phyloP scores from a whole-genome alignment of 2,329 filamentous ascomycete genomes.

The Aquanectria penicillioides region DNA sequence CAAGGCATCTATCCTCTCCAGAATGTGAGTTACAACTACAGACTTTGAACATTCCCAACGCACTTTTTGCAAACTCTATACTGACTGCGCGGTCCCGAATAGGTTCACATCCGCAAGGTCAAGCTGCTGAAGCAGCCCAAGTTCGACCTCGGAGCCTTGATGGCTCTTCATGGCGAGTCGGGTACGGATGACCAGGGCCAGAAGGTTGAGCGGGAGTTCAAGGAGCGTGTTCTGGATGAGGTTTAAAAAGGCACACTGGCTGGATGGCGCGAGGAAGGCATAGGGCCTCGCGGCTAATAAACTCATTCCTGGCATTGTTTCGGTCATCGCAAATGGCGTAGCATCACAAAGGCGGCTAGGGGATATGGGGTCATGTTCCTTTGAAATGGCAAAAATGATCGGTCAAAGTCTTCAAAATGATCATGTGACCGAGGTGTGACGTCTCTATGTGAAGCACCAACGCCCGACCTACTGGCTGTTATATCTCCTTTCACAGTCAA shows the following conservation, averaged over 20 bases:
- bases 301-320: conserved; percentile 53
- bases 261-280: conserved; percentile 45
- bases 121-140: conserved; percentile 99
- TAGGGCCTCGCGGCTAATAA: conserved; percentile 46
- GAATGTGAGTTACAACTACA: conserved; percentile 74
- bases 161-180: conserved; percentile 97
- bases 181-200: conserved; percentile 95
- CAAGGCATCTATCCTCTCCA: conserved; percentile 99
- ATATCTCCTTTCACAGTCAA: no score
- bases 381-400: conserved; percentile 49
- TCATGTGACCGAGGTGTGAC: conserved; percentile 23
- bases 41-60: neutral
- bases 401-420: conserved; percentile 39
- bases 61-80: neutral
- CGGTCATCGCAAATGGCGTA: conserved; percentile 57
- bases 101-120: conserved; percentile 99
- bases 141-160: conserved; percentile 96
- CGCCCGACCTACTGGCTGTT: no score
- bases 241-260: conserved; percentile 75
- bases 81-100: conserved; percentile 24
- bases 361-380: conserved; percentile 53
- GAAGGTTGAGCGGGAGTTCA: conserved; percentile 99
- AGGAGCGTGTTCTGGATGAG: conserved; percentile 93
- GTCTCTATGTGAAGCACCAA: conserved; percentile 30
- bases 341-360: conserved; percentile 54